Conservation (phyloP, 208 protist genomes). For the Leishmania guyanensis region DNA sequence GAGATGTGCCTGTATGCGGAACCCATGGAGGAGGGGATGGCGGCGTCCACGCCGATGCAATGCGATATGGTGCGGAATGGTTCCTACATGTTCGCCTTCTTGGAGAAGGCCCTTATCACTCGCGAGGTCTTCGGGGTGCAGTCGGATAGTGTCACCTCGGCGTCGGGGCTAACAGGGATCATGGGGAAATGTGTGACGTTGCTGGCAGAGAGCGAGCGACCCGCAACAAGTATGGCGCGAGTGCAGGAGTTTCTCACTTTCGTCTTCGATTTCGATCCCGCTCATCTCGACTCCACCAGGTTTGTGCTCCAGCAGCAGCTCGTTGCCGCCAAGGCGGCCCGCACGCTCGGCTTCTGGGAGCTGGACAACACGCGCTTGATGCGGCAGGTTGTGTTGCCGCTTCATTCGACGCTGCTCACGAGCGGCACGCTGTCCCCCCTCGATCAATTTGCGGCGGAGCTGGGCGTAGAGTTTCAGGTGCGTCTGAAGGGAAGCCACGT, state of each 20-base stretch:
- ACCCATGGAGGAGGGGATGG: conserved; percentile 17
- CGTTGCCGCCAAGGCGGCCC: conserved; percentile 12
- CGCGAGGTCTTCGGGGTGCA: conserved; percentile 56
- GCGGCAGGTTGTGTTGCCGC: conserved; percentile 41
- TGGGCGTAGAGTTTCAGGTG: conserved; percentile 84
- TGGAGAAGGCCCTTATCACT: conserved; percentile 77
- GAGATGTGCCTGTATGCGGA: conserved; percentile 55
- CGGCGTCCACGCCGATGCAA: not conserved
- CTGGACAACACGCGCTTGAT: conserved; percentile 88
- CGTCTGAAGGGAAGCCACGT: conserved; percentile 92
- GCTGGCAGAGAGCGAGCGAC: conserved; percentile 61
- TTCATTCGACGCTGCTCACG: conserved; percentile 91
- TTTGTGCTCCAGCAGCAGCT: conserved; percentile 70
- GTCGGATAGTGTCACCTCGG: conserved; percentile 23
- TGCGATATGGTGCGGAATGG: conserved; percentile 68
- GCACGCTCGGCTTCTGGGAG: conserved; percentile 92
- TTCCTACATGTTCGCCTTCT: conserved; percentile 64
- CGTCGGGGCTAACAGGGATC: conserved; percentile 50
- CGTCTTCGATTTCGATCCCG: conserved; percentile 53
- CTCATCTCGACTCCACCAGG: conserved; percentile 37
- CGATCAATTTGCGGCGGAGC: conserved; percentile 91
- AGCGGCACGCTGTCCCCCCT: conserved; percentile 97
- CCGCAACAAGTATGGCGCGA: conserved; percentile 53
- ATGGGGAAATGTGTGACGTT: conserved; percentile 71
- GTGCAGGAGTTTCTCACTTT: conserved; percentile 77